Evolutionary conservation across 768 basidiomycete genomes (phyloP).

Genomic region (Rhodosporidiobolus sp.): DNA sequence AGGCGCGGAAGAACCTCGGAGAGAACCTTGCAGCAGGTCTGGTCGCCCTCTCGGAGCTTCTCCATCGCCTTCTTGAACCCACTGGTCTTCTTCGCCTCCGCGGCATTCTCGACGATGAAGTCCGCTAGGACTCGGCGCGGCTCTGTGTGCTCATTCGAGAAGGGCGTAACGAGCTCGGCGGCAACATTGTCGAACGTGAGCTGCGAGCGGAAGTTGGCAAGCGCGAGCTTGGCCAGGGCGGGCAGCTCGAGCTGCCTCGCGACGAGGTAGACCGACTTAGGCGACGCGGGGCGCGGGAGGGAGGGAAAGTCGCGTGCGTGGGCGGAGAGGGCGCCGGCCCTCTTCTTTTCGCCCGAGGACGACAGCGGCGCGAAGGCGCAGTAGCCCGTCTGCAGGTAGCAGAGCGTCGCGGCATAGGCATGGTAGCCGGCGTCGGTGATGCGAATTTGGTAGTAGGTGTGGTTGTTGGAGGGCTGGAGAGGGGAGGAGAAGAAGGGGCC

Average conservation of each 20-base stretch:
- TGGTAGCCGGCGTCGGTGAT: background rate
- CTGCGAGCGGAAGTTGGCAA: background rate
- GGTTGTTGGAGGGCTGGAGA: background rate
- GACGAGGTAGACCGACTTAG: constrained; percentile 7
- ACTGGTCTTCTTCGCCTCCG: constrained; percentile 48
- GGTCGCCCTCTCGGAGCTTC: too few species aligned
- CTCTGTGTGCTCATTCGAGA: background rate
- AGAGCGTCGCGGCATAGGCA: background rate
- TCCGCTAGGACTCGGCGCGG: background rate
- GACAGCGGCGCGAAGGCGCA: background rate
- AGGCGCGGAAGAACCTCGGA: too few species aligned
- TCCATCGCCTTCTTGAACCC: constrained; percentile 97
- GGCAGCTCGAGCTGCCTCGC: constrained; percentile 5
- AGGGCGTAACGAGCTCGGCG: background rate
- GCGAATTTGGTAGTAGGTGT: background rate
- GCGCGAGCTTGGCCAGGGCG: background rate
- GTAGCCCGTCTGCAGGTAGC: background rate
- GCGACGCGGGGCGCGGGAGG: background rate
- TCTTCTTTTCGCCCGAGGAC: background rate
- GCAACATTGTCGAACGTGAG: background rate
- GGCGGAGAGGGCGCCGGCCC: background rate
- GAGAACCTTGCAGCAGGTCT: too few species aligned
- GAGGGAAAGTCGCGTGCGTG: background rate
- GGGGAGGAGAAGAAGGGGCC: background rate
- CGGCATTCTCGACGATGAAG: background rate